Percentiles rank a stretch among this genome's conserved stretches.
These are phyloP conservation scores for Heritiera littoralis DNA, from an alignment of 345 rosid species.

Conservation along the genomic window DNA sequence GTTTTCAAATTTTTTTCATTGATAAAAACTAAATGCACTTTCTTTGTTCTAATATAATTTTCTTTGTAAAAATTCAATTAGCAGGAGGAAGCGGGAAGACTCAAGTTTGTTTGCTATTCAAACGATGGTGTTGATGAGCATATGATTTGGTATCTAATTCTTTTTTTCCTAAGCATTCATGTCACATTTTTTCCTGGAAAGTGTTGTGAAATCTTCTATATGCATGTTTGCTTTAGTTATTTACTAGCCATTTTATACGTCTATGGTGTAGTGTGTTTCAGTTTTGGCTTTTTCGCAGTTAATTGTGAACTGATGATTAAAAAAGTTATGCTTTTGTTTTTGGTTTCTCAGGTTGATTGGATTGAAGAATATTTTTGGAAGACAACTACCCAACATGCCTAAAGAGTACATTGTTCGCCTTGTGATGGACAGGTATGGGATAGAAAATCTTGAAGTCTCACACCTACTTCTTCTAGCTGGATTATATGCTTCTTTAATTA, in stretches of 20 bases:
- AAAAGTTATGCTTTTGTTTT: constrained; percentile 9
- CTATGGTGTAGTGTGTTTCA: background rate
- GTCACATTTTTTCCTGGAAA: background rate
- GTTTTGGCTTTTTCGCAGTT: constrained; percentile 3
- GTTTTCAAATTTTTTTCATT: background rate
- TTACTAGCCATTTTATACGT: constrained; percentile 3
- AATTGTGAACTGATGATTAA: constrained; percentile 1
- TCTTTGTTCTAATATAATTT: background rate
- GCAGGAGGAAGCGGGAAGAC: constrained; percentile 91
- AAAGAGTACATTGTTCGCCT: constrained; percentile 99
- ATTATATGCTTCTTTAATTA: background rate
- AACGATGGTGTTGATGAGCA: constrained; percentile 88
- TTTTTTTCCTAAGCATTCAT: constrained; percentile 24
- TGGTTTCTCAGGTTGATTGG: constrained; percentile 79
- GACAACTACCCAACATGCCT: constrained; percentile 99
- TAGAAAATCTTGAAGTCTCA: background rate
- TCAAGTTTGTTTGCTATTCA: constrained; percentile 76
- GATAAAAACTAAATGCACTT: constrained; percentile 6
- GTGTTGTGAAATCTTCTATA: background rate
- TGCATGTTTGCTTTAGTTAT: background rate
- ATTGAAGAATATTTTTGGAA: constrained; percentile 94
- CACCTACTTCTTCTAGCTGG: background rate
- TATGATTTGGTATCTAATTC: constrained; percentile 86
- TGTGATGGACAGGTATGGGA: constrained; percentile 90
- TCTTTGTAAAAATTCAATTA: constrained; percentile 14